These are phyloP conservation scores for Neurospora sp. DNA, from an alignment of 495 filamentous ascomycete genomes.

Conservation along the genomic window DNA sequence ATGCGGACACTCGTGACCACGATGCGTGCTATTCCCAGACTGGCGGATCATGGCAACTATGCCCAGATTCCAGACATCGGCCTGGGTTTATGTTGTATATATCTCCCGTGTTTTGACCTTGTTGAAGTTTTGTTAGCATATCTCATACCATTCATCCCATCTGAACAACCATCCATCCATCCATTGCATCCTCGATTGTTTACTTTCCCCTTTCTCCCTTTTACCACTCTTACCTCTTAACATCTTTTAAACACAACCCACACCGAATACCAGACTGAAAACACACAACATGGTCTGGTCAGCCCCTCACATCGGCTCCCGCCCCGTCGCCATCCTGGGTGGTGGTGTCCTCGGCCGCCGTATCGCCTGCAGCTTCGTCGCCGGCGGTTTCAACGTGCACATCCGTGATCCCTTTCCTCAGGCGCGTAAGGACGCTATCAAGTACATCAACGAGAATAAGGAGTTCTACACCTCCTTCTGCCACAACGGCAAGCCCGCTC, in stretches of 20 bases:
- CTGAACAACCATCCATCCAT: background rate
- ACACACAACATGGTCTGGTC: constrained; percentile 6
- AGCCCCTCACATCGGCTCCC: constrained; percentile 1
- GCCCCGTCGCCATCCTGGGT: constrained; percentile 8
- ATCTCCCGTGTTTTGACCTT: background rate
- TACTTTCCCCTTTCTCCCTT: background rate
- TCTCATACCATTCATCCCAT: background rate
- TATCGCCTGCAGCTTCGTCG: constrained; percentile 7
- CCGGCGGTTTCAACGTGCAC: constrained; percentile 4
- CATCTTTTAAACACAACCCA: background rate
- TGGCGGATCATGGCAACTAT: background rate
- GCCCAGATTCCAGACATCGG: background rate
- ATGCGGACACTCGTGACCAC: background rate
- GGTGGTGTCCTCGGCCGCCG: constrained; percentile 14
- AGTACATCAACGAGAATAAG: constrained; percentile 14
- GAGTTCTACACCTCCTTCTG: constrained; percentile 14
- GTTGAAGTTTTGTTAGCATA: background rate
- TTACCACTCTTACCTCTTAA: background rate
- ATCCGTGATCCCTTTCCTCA: constrained; percentile 5
- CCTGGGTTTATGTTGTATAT: background rate
- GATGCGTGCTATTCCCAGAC: background rate
- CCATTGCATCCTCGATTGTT: background rate
- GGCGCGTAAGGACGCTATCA: constrained; percentile 1
- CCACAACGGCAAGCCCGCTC: constrained; percentile 3
- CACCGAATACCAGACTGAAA: background rate